A percentile compares a stretch with the other conserved stretches of the same genome.
phyloP scores from a whole-genome alignment of 805 yeast species.

The Phaffomyces opuntiae region DNA sequence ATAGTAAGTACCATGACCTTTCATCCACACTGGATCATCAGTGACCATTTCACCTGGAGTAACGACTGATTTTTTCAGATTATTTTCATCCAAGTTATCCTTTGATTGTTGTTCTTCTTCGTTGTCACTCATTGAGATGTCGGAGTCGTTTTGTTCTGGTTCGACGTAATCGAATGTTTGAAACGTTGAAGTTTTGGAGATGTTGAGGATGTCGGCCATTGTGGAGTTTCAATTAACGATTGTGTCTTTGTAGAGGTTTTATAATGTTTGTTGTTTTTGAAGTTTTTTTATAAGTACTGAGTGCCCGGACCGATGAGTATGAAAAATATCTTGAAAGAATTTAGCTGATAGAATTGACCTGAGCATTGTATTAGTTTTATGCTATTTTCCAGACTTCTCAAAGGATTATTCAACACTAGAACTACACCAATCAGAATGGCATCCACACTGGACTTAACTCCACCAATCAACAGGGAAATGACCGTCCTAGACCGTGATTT shows the following conservation, averaged over 20 bases:
- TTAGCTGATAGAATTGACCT: too few relatives aligned
- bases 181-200: slow-evolving; percentile 13
- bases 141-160: slow-evolving; percentile 31
- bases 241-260: too few relatives aligned
- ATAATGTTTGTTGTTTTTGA: too few relatives aligned
- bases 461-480: slow-evolving; percentile 69
- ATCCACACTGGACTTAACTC: slow-evolving; percentile 25
- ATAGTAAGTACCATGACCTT: slow-evolving; percentile 95
- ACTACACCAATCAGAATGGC: not conserved
- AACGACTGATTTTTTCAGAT: slow-evolving; percentile 42
- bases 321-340: too few relatives aligned
- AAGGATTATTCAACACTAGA: not conserved
- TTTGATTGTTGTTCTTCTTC: slow-evolving; percentile 16
- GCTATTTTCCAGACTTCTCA: slow-evolving; percentile 1
- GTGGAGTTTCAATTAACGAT: not conserved
- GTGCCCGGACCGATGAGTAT: not conserved
- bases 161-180: slow-evolving; percentile 13
- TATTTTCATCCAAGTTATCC: slow-evolving; percentile 22
- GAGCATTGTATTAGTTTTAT: not conserved
- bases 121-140: slow-evolving; percentile 21
- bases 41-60: slow-evolving; percentile 98
- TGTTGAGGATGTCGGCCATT: slow-evolving; percentile 14
- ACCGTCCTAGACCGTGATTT: slow-evolving; percentile 55
- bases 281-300: too few relatives aligned
- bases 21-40: slow-evolving; percentile 95